Percentiles rank a stretch among this genome's conserved stretches.
These are phyloP conservation scores for Annulohypoxylon bovei DNA, from an alignment of 495 filamentous ascomycete genomes.

Conservation along the genomic window DNA sequence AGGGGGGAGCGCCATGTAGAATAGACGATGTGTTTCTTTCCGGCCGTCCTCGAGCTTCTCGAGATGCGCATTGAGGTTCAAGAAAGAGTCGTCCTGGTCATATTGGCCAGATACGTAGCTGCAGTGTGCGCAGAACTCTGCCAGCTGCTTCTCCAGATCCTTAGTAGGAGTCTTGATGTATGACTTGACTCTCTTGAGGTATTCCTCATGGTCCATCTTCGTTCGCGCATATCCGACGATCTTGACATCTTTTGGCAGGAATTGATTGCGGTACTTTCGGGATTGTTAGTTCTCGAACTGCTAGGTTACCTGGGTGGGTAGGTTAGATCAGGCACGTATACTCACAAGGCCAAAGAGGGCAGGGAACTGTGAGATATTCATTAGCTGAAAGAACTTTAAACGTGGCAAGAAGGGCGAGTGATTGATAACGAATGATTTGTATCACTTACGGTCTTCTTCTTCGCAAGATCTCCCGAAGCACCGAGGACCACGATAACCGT, in stretches of 20 bases:
- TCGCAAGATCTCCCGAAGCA: slow-evolving; percentile 96
- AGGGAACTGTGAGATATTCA: slow-evolving; percentile 74
- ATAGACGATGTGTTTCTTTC: slow-evolving; percentile 88
- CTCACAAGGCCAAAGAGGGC: slow-evolving; percentile 97
- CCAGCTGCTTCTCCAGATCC: slow-evolving; percentile 93
- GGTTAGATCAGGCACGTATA: slow-evolving; percentile 41
- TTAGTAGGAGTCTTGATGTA: slow-evolving; percentile 99
- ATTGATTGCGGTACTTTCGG: slow-evolving; percentile 92
- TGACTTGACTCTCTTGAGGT: slow-evolving; percentile 89
- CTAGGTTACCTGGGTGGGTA: background rate
- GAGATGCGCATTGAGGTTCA: slow-evolving; percentile 86
- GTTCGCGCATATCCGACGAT: slow-evolving; percentile 99
- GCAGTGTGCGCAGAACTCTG: slow-evolving; percentile 87
- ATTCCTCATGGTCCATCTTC: slow-evolving; percentile 98
- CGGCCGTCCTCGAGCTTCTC: slow-evolving; percentile 85
- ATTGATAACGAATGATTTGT: background rate
- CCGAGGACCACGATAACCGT: slow-evolving; percentile 97
- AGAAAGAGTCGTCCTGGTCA: slow-evolving; percentile 95
- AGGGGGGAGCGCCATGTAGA: slow-evolving; percentile 99
- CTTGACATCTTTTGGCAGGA: slow-evolving; percentile 95
- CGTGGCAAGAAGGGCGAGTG: background rate
- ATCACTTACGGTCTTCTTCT: slow-evolving; percentile 95
- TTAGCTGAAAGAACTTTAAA: slow-evolving; percentile 45
- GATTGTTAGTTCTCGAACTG: slow-evolving; percentile 44
- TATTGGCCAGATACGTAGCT: slow-evolving; percentile 97